Evolutionary conservation across 768 basidiomycete species (phyloP).

Genomic region (Boletus edulis): DNA sequence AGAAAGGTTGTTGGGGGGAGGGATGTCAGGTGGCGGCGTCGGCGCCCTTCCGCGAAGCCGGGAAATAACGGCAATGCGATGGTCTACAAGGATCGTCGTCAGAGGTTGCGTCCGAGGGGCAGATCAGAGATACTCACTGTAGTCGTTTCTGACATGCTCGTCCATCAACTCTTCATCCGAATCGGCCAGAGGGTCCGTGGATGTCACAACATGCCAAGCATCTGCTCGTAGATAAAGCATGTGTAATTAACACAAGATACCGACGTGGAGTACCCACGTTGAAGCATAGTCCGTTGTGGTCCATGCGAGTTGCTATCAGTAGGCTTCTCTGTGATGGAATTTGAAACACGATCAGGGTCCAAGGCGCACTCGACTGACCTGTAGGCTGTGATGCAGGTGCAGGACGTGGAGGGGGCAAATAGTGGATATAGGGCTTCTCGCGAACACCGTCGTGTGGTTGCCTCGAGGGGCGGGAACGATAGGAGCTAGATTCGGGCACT

Average conservation of each 20-base stretch:
- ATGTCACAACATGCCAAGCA: slow-evolving; percentile 66
- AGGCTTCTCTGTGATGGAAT: slow-evolving; percentile 16
- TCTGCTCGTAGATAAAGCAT: slow-evolving; percentile 41
- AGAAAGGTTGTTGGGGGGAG: slow-evolving; percentile 5
- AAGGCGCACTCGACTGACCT: slow-evolving; percentile 19
- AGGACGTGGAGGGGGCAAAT: slow-evolving; percentile 29
- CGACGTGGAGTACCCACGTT: slow-evolving; percentile 34
- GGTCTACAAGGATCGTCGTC: slow-evolving; percentile 33
- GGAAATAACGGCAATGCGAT: slow-evolving; percentile 50
- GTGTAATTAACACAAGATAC: neutral
- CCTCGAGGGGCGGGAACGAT: slow-evolving; percentile 27
- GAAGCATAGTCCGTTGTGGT: slow-evolving; percentile 42
- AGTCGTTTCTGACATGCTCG: slow-evolving; percentile 61
- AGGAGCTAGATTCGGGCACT: slow-evolving; percentile 24
- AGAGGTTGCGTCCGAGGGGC: neutral
- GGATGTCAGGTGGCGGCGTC: slow-evolving; percentile 40
- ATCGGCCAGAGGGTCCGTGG: slow-evolving; percentile 63
- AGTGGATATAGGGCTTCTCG: slow-evolving; percentile 35
- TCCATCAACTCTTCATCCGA: slow-evolving; percentile 73
- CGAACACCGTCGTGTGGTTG: slow-evolving; percentile 22
- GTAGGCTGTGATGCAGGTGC: slow-evolving; percentile 9
- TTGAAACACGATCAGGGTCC: slow-evolving; percentile 1
- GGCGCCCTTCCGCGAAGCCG: slow-evolving; percentile 51
- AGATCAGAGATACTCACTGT: slow-evolving; percentile 44
- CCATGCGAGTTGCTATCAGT: slow-evolving; percentile 12